Conservation (phyloP, 345 rosid species). For the Turnera subulata region DNA sequence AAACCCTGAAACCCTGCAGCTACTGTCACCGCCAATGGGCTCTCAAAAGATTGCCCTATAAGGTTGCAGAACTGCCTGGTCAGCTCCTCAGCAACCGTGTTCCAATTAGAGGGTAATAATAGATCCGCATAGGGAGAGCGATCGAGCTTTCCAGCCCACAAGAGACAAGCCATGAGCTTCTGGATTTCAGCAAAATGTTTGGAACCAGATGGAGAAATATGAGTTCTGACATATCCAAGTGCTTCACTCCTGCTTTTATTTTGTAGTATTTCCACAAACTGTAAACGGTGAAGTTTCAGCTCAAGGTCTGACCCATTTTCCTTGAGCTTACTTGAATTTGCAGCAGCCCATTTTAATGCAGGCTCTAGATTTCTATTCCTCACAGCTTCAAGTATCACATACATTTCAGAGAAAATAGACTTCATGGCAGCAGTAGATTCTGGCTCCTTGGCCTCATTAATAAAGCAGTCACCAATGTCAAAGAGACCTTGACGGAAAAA, state of each 20-base stretch:
- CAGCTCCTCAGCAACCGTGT: slow-evolving; percentile 36
- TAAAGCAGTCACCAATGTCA: slow-evolving; percentile 59
- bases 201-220: slow-evolving; percentile 38
- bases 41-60: slow-evolving; percentile 45
- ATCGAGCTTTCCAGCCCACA: slow-evolving; percentile 47
- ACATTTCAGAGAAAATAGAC: slow-evolving; percentile 54
- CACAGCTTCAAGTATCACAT: slow-evolving; percentile 56
- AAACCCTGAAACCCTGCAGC: slow-evolving; percentile 59
- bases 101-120: slow-evolving; percentile 43
- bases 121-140: slow-evolving; percentile 47
- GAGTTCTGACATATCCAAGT: slow-evolving; percentile 48
- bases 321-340: slow-evolving; percentile 50
- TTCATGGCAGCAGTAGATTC: slow-evolving; percentile 37
- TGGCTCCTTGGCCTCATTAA: slow-evolving; percentile 42
- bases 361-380: slow-evolving; percentile 46
- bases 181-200: slow-evolving; percentile 37
- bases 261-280: slow-evolving; percentile 54
- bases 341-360: slow-evolving; percentile 57
- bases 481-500: slow-evolving; percentile 67
- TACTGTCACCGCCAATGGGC: slow-evolving; percentile 45
- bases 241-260: slow-evolving; percentile 45
- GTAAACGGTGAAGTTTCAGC: slow-evolving; percentile 62
- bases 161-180: slow-evolving; percentile 42
- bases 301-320: slow-evolving; percentile 57
- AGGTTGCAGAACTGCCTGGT: slow-evolving; percentile 48